Percentiles rank a stretch among this genome's conserved stretches.
These are phyloP conservation scores for Chionographis japonica DNA, from an alignment of 106 monocot species.

Conservation along the genomic window DNA sequence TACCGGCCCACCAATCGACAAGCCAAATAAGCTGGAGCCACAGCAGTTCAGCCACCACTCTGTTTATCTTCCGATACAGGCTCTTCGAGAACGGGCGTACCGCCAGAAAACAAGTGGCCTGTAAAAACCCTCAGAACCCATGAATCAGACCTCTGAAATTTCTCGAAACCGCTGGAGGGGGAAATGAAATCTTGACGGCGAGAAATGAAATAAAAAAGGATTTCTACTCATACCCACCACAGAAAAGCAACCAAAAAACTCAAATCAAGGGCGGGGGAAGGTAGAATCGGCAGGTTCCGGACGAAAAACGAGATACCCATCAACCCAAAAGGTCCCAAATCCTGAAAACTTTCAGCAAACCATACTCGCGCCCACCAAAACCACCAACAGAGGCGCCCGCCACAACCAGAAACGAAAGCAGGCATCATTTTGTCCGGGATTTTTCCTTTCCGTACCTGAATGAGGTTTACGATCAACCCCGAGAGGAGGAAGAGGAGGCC, in stretches of 20 bases:
- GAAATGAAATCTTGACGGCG: too few species aligned
- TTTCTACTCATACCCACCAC: background rate
- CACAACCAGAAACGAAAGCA: background rate
- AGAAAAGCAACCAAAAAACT: background rate
- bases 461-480: slow-evolving; percentile 58
- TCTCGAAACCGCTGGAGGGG: too few species aligned
- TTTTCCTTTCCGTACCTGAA: slow-evolving; percentile 34
- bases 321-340: background rate
- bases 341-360: background rate
- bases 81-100: slow-evolving; percentile 63
- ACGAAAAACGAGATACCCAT: background rate
- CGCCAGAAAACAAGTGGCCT: slow-evolving; percentile 40
- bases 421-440: background rate
- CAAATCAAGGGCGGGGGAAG: background rate
- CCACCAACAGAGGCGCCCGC: too few species aligned
- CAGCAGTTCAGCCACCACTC: slow-evolving; percentile 57
- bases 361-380: background rate
- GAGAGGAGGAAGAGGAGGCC: slow-evolving; percentile 83
- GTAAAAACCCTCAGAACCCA: background rate
- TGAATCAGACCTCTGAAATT: too few species aligned
- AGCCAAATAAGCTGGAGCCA: slow-evolving; percentile 84
- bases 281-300: background rate
- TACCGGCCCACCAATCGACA: slow-evolving; percentile 82
- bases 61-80: slow-evolving; percentile 66
- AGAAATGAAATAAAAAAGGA: background rate